A percentile compares a stretch with the other conserved stretches of the same genome.
Evolutionary conservation across 2,329 filamentous ascomycete genomes (phyloP).

Genomic region (Clonostachys solani): DNA sequence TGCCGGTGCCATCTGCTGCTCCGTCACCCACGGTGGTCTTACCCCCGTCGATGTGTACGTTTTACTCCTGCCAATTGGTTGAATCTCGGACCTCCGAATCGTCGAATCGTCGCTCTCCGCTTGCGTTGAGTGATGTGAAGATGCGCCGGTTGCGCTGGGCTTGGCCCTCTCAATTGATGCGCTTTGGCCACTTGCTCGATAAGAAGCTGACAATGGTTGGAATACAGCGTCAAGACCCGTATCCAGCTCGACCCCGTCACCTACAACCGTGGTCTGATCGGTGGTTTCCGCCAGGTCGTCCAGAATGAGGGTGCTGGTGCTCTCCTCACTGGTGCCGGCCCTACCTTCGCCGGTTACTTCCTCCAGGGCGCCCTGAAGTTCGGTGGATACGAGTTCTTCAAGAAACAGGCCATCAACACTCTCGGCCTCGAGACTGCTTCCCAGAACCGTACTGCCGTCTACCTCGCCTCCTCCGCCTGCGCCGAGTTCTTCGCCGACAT

Average conservation of each 20-base stretch:
- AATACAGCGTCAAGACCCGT: constrained; percentile 83
- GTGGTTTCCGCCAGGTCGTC: constrained; percentile 83
- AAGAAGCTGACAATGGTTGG: constrained; percentile 7
- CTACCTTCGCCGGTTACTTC: constrained; percentile 88
- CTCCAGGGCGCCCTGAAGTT: constrained; percentile 92
- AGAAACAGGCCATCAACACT: constrained; percentile 80
- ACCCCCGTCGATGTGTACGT: constrained; percentile 99
- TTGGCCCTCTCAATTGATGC: neutral
- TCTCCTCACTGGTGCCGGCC: constrained; percentile 80
- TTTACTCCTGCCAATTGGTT: neutral
- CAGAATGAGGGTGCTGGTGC: constrained; percentile 80
- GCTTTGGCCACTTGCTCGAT: constrained; percentile 5
- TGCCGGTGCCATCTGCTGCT: constrained; percentile 96
- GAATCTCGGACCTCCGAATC: too few relatives aligned
- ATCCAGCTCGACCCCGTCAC: constrained; percentile 88
- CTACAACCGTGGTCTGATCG: constrained; percentile 85
- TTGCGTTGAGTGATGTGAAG: too few relatives aligned
- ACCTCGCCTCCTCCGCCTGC: constrained; percentile 64
- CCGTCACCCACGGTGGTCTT: constrained; percentile 92
- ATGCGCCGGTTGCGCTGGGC: too few relatives aligned
- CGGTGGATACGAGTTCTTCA: constrained; percentile 95
- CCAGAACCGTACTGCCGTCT: constrained; percentile 77
- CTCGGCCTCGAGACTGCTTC: constrained; percentile 74
- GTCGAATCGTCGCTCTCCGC: too few relatives aligned
- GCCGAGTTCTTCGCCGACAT: constrained; percentile 73